A percentile compares a stretch with the other conserved stretches of the same genome.
These are phyloP conservation scores for Trichophyton equinum DNA, from an alignment of 2,329 filamentous ascomycete species.

Conservation along the genomic window DNA sequence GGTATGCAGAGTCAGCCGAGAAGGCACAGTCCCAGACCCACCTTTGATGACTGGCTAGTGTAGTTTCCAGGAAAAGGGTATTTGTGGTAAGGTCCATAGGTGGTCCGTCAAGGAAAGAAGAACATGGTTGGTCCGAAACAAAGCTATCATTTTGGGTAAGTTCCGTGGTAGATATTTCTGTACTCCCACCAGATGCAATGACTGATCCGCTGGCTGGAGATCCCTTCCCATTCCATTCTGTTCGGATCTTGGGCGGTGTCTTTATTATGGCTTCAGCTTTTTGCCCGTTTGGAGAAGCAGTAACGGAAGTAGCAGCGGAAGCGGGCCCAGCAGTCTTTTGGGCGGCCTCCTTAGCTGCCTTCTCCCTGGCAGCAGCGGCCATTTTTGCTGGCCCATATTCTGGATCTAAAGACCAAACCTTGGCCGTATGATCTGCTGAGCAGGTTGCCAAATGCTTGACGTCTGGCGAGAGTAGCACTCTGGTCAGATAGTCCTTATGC, in stretches of 20 bases:
- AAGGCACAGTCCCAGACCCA: conserved; percentile 99
- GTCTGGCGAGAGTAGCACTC: conserved; percentile 80
- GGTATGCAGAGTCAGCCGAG: conserved; percentile 80
- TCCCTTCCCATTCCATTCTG: conserved; percentile 7
- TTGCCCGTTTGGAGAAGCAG: not conserved
- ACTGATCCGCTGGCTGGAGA: not conserved
- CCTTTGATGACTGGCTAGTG: conserved; percentile 76
- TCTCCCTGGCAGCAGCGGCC: conserved; percentile 15
- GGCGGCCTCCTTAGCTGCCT: not conserved
- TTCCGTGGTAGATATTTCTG: not conserved
- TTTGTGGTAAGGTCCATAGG: conserved; percentile 34
- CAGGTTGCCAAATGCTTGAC: conserved; percentile 91
- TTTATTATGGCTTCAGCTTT: not conserved
- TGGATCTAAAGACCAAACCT: conserved; percentile 91
- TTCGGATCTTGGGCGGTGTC: not conserved
- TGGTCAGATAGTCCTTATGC: conserved; percentile 85
- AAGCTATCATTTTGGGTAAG: conserved; percentile 10
- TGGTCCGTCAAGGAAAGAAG: conserved; percentile 26
- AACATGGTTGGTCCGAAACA: conserved; percentile 20
- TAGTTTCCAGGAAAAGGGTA: conserved; percentile 68
- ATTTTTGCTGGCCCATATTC: conserved; percentile 36
- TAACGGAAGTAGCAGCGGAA: no score
- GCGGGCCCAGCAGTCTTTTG: not conserved
- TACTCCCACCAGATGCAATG: not conserved
- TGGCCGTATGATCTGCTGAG: conserved; percentile 84